Evolutionary conservation across 2,329 filamentous ascomycete genomes (phyloP).

Genomic region (Dactylellina haptotyla): DNA sequence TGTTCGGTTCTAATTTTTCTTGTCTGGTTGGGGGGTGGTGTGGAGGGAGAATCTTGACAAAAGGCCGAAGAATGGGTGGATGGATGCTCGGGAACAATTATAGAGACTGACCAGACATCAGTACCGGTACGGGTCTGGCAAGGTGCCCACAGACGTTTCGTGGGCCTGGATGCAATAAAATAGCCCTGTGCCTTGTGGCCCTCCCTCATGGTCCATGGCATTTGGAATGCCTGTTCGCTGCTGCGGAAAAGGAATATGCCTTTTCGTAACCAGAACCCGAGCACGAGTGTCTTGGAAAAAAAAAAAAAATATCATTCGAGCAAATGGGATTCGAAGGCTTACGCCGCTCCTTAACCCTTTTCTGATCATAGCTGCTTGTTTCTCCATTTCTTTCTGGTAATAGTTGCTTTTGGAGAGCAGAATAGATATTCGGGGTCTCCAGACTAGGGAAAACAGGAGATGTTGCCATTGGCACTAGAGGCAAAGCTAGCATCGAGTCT

Average conservation of each 20-base stretch:
- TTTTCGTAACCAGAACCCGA: slow-evolving; percentile 36
- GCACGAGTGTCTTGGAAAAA: slow-evolving; percentile 36
- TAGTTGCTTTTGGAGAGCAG: slow-evolving; percentile 41
- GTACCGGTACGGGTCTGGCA: slow-evolving; percentile 31
- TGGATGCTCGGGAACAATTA: slow-evolving; percentile 52
- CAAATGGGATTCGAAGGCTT: slow-evolving; percentile 53
- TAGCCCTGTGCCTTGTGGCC: slow-evolving; percentile 47
- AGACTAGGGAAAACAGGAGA: slow-evolving; percentile 33
- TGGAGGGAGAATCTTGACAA: not conserved
- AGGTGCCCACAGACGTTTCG: slow-evolving; percentile 23
- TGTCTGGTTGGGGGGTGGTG: slow-evolving; percentile 18
- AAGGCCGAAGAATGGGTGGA: slow-evolving; percentile 32
- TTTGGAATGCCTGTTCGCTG: slow-evolving; percentile 4
- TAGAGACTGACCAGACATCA: too few relatives aligned
- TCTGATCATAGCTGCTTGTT: slow-evolving; percentile 46
- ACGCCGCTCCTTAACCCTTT: slow-evolving; percentile 42
- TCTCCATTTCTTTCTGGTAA: not conserved
- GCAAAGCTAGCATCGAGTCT: slow-evolving; percentile 35
- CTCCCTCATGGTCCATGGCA: not conserved
- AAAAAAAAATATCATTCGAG: slow-evolving; percentile 9
- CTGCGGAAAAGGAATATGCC: slow-evolving; percentile 51
- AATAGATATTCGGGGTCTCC: slow-evolving; percentile 33
- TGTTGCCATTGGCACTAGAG: slow-evolving; percentile 50
- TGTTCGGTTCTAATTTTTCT: slow-evolving; percentile 25
- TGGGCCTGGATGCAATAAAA: slow-evolving; percentile 37